Conservation (phyloP, 768 basidiomycete genomes). For the Lepiota subincarnata region DNA sequence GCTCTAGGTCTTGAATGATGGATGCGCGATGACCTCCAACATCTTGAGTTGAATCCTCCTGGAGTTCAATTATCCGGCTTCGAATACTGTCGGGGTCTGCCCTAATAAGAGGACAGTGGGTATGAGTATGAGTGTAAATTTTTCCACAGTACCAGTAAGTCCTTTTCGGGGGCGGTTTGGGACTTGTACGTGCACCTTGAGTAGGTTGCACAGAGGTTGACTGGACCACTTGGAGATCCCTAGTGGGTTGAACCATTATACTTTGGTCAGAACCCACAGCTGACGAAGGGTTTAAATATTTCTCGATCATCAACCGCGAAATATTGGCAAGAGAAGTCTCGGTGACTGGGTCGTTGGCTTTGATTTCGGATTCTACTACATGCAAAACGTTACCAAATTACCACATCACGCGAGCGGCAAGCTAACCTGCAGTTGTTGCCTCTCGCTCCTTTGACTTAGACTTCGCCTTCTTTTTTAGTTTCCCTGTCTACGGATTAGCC, state of each 20-base stretch:
- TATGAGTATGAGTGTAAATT: slow-evolving; percentile 42
- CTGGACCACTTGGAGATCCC: background rate
- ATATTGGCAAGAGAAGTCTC: background rate
- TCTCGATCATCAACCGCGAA: slow-evolving; percentile 9
- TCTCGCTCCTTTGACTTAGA: slow-evolving; percentile 7
- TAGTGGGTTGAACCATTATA: slow-evolving; percentile 12
- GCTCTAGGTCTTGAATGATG: slow-evolving; percentile 40
- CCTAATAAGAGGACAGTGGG: slow-evolving; percentile 44
- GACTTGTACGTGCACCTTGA: background rate
- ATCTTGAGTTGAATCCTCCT: slow-evolving; percentile 22
- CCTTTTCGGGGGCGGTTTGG: background rate
- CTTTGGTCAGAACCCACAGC: background rate
- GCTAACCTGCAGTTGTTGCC: slow-evolving; percentile 8
- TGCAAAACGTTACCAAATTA: slow-evolving; percentile 4
- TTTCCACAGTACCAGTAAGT: slow-evolving; percentile 42
- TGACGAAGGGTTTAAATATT: background rate
- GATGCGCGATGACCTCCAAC: slow-evolving; percentile 18
- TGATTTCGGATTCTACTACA: slow-evolving; percentile 11
- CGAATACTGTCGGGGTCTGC: slow-evolving; percentile 40
- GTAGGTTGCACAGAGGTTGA: background rate
- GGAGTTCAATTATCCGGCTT: slow-evolving; percentile 42
- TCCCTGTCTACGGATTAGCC: background rate
- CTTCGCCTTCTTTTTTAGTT: background rate
- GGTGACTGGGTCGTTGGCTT: slow-evolving; percentile 2
- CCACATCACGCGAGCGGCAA: background rate